Evolutionary conservation across 495 filamentous ascomycete genomes (phyloP).

Genomic region (Talaromyces proteolyticus): DNA sequence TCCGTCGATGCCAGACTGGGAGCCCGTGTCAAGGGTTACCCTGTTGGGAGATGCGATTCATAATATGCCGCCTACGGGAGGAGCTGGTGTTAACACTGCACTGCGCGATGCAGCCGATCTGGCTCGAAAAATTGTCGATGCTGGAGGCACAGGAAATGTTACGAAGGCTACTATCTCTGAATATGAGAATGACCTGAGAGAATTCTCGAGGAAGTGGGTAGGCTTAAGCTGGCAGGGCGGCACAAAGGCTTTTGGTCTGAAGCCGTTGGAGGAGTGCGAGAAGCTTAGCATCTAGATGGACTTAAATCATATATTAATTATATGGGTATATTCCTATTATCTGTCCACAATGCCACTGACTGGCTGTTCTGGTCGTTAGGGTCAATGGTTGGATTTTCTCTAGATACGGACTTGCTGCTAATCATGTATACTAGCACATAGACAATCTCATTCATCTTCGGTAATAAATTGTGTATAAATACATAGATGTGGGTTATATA

Average conservation of each 20-base stretch:
- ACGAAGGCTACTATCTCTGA: constrained; percentile 15
- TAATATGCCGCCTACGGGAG: constrained; percentile 56
- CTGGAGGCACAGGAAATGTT: constrained; percentile 18
- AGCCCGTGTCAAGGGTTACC: constrained; percentile 40
- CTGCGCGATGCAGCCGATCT: constrained; percentile 32
- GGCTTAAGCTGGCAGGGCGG: constrained; percentile 20
- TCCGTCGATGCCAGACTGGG: constrained; percentile 28
- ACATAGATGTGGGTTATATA: no score
- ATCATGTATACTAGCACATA: no score
- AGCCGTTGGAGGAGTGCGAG: constrained; percentile 18
- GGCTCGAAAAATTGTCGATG: constrained; percentile 18
- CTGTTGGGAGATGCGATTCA: constrained; percentile 57
- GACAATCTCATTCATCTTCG: no score
- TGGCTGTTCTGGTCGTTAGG: no score
- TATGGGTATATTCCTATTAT: no score
- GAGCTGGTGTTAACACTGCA: constrained; percentile 54
- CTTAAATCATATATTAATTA: no score
- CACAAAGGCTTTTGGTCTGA: constrained; percentile 20
- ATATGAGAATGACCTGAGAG: constrained; percentile 27
- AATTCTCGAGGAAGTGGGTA: constrained; percentile 16
- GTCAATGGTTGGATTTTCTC: no score
- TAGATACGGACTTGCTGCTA: no score
- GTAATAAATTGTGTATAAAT: no score
- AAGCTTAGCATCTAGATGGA: constrained; percentile 8
- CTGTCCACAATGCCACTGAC: no score